Conservation (phyloP, 805 yeast species). For the Yarrowia osloensis region DNA sequence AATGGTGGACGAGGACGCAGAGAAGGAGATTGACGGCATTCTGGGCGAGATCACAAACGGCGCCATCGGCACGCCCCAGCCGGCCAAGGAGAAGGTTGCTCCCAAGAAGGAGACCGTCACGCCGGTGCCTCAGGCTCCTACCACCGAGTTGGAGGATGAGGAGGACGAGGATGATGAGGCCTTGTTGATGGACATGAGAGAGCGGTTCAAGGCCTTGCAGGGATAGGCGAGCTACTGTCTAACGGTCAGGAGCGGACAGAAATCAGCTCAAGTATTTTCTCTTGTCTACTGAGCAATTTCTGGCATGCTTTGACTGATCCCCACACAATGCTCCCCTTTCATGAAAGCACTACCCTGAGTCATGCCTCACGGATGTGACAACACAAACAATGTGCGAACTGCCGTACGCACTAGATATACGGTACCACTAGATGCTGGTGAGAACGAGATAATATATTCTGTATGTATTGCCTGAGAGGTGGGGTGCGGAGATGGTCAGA, state of each 20-base stretch:
- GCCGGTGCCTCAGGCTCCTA: constrained; percentile 36
- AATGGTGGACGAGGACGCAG: constrained; percentile 49
- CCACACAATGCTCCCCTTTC: too few species aligned
- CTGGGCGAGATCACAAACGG: constrained; percentile 47
- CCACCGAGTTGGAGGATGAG: constrained; percentile 42
- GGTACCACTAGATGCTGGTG: not conserved
- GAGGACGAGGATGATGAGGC: constrained; percentile 68
- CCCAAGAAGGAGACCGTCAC: constrained; percentile 36
- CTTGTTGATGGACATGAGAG: constrained; percentile 82
- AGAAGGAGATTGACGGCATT: constrained; percentile 45
- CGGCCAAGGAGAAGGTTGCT: constrained; percentile 32
- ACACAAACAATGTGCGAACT: not conserved
- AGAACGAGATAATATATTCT: not conserved
- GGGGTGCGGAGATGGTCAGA: not conserved
- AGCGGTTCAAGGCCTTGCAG: constrained; percentile 82
- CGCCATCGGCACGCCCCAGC: constrained; percentile 63
- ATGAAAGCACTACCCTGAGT: too few species aligned
- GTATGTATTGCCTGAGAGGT: not conserved
- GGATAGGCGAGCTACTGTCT: constrained; percentile 41
- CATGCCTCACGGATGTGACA: not conserved
- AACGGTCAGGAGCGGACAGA: not conserved
- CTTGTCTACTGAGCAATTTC: too few species aligned
- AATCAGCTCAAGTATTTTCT: too few species aligned
- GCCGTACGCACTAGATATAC: not conserved
- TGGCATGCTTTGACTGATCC: too few species aligned